Percentiles rank a stretch among this genome's conserved stretches.
Conservation (phyloP, 129 eudicot species). For the Gnaphalium uliginosum region DNA sequence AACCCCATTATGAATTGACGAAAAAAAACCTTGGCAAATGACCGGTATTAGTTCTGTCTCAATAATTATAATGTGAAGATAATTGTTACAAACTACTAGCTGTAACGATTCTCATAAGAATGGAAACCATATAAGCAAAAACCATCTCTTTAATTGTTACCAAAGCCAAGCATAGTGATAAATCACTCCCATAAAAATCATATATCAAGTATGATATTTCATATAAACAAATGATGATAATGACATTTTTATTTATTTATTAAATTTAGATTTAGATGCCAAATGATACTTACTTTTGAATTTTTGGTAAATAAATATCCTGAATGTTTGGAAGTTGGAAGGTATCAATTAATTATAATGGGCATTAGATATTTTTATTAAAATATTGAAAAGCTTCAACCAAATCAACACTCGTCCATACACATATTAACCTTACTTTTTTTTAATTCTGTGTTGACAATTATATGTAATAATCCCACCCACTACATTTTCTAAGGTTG, state of each 20-base stretch:
- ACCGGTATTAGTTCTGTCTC: too few species aligned
- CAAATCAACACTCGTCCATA: conserved; percentile 33
- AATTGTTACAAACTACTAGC: too few species aligned
- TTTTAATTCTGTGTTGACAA: conserved; percentile 32
- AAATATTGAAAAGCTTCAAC: conserved; percentile 23
- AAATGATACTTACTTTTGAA: not conserved
- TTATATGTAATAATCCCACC: conserved; percentile 31
- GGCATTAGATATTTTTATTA: conserved; percentile 22
- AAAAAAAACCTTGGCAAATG: too few species aligned
- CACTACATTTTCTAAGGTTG: conserved; percentile 39
- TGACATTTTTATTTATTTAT: not conserved
- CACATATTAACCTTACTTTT: conserved; percentile 27
- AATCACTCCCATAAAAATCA: not conserved
- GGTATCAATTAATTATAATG: conserved; percentile 16
- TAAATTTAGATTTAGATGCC: not conserved
- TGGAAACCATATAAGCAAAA: too few species aligned
- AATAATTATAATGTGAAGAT: too few species aligned
- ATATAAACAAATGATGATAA: not conserved
- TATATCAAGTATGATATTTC: not conserved
- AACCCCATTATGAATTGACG: too few species aligned
- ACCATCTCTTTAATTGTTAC: too few species aligned
- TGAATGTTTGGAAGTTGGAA: conserved; percentile 17
- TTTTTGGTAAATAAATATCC: conserved; percentile 17
- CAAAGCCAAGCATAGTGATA: too few species aligned
- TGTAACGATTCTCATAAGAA: too few species aligned